Evolutionary conservation across 2,329 filamentous ascomycete species (phyloP).

Genomic region (Hymenoscyphus albidus): DNA sequence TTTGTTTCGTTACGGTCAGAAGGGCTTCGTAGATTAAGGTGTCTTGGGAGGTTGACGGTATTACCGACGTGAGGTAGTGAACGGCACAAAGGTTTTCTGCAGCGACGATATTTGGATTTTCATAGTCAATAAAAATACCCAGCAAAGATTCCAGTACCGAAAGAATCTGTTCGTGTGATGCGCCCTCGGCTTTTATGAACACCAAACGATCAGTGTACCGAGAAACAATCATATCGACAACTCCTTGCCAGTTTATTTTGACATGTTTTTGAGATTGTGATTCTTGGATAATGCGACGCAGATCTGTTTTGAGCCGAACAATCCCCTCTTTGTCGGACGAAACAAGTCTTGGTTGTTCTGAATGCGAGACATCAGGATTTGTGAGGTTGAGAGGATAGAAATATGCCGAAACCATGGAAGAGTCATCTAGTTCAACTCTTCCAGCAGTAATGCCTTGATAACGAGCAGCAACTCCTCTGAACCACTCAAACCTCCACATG

Average conservation of each 20-base stretch:
- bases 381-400: conserved; percentile 31
- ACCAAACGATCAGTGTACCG: conserved; percentile 56
- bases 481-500: conserved; percentile 33
- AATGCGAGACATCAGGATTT: conserved; percentile 24
- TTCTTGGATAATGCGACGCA: conserved; percentile 39
- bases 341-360: conserved; percentile 26
- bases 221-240: conserved; percentile 61
- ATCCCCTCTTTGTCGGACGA: conserved; percentile 27
- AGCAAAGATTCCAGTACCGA: conserved; percentile 39
- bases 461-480: conserved; percentile 39
- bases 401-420: conserved; percentile 31
- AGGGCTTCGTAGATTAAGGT: conserved; percentile 44
- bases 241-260: conserved; percentile 54
- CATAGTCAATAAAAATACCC: conserved; percentile 44
- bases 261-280: conserved; percentile 17
- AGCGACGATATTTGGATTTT: conserved; percentile 35
- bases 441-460: conserved; percentile 43
- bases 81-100: conserved; percentile 46
- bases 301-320: conserved; percentile 39
- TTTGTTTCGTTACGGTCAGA: conserved; percentile 36
- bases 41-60: conserved; percentile 41
- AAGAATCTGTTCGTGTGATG: conserved; percentile 33
- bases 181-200: conserved; percentile 17
- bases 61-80: conserved; percentile 41
- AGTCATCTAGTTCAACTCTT: conserved; percentile 31